These are phyloP conservation scores for Xylariaceae sp. DNA, from an alignment of 2,329 filamentous ascomycete genomes.

Conservation along the genomic window DNA sequence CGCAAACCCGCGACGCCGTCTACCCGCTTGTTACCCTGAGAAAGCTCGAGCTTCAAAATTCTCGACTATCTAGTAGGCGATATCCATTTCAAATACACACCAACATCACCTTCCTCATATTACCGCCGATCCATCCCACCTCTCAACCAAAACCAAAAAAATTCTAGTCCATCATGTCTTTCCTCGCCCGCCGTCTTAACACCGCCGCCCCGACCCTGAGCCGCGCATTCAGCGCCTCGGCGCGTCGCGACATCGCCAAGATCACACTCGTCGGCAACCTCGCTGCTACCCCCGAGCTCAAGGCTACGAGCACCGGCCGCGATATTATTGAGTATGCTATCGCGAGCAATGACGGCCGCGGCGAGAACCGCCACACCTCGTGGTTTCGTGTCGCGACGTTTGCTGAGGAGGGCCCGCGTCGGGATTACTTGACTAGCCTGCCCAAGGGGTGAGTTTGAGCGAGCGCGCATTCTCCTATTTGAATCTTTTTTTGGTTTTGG, in stretches of 20 bases:
- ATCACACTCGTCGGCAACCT: slow-evolving; percentile 87
- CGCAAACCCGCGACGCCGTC: neutral
- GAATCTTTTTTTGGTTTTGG: neutral
- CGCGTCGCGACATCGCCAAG: slow-evolving; percentile 64
- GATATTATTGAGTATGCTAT: slow-evolving; percentile 76
- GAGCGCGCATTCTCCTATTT: slow-evolving; percentile 7
- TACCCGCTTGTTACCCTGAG: too few relatives aligned
- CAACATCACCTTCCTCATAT: neutral
- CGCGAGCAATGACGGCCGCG: slow-evolving; percentile 62
- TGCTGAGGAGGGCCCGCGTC: slow-evolving; percentile 58
- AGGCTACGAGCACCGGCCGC: slow-evolving; percentile 63
- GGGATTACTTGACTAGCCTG: slow-evolving; percentile 68
- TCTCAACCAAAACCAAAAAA: neutral
- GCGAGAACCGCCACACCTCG: slow-evolving; percentile 71
- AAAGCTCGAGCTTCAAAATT: too few relatives aligned
- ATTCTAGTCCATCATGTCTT: slow-evolving; percentile 38
- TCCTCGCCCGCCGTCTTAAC: slow-evolving; percentile 50
- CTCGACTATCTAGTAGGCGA: too few relatives aligned
- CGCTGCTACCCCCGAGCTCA: slow-evolving; percentile 71
- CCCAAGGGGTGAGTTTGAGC: slow-evolving; percentile 85
- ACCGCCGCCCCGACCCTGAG: slow-evolving; percentile 41
- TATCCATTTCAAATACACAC: too few relatives aligned
- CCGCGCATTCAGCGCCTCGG: slow-evolving; percentile 74
- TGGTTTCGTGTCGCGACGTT: slow-evolving; percentile 84
- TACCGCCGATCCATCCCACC: neutral